phyloP scores from a whole-genome alignment of 495 filamentous ascomycete species.

The Penicillium arizonense region DNA sequence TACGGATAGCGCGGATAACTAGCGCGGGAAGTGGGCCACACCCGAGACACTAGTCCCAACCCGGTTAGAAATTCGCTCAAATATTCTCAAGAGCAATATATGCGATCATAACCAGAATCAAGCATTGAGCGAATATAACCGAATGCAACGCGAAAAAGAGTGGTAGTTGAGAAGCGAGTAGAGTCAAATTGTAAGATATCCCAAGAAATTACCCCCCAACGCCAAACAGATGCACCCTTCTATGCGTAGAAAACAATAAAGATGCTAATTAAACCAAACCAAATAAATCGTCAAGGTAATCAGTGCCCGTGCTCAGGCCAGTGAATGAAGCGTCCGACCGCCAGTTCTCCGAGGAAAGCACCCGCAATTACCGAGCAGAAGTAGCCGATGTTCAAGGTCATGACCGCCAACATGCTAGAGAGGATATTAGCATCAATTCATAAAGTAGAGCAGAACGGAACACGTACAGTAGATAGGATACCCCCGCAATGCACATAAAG shows the following conservation, averaged over 20 bases:
- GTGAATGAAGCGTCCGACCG: conserved; percentile 65
- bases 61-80: conserved; percentile 33
- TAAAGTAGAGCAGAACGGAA: not conserved
- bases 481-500: conserved; percentile 65
- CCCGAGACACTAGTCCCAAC: conserved; percentile 14
- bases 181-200: not conserved
- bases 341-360: conserved; percentile 79
- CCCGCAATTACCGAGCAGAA: conserved; percentile 85
- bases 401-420: conserved; percentile 91
- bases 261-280: not conserved
- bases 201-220: not conserved
- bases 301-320: conserved; percentile 30
- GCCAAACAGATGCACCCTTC: not conserved
- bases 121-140: not conserved
- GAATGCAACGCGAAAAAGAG: too few relatives aligned
- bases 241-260: not conserved
- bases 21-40: not conserved
- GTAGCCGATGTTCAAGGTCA: conserved; percentile 97
- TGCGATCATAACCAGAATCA: not conserved
- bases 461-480: conserved; percentile 86
- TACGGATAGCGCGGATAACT: not conserved
- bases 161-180: not conserved
- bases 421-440: conserved; percentile 1
- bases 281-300: conserved; percentile 4
- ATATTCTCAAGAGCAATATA: conserved; percentile 19